These are phyloP conservation scores for Olyra latifolia DNA, from an alignment of 176 grass and related monocot genomes.

Conservation along the genomic window DNA sequence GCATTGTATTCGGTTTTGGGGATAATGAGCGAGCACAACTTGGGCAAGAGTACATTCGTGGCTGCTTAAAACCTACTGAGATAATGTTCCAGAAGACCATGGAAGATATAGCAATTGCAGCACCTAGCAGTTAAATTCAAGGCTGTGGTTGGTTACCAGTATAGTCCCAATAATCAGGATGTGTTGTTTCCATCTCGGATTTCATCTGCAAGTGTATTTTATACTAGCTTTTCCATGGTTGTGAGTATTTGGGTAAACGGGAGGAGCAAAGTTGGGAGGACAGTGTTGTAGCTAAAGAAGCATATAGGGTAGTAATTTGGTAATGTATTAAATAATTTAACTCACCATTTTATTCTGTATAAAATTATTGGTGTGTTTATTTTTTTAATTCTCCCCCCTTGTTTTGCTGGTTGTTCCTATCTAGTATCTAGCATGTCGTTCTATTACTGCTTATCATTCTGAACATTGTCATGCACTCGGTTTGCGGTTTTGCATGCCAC, in stretches of 20 bases:
- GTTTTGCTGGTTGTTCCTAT: background rate
- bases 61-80: slow-evolving; percentile 88
- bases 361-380: slow-evolving; percentile 33
- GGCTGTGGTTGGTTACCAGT: slow-evolving; percentile 1
- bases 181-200: slow-evolving; percentile 32
- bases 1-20: slow-evolving; percentile 91
- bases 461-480: background rate
- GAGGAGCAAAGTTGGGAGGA: slow-evolving; percentile 35
- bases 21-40: slow-evolving; percentile 97
- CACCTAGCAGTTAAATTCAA: slow-evolving; percentile 57
- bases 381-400: background rate
- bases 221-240: slow-evolving; percentile 34
- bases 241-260: slow-evolving; percentile 34
- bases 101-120: slow-evolving; percentile 77
- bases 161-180: slow-evolving; percentile 16
- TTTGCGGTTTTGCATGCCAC: background rate
- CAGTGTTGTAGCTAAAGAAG: slow-evolving; percentile 40
- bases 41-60: slow-evolving; percentile 80
- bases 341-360: slow-evolving; percentile 28
- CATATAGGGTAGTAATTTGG: slow-evolving; percentile 38
- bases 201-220: slow-evolving; percentile 40
- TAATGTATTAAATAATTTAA: slow-evolving; percentile 47
- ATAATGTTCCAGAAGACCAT: slow-evolving; percentile 74
- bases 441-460: background rate
- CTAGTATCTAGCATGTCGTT: background rate